phyloP scores from a whole-genome alignment of 2,329 filamentous ascomycete genomes.

The Nectriaceae sp. region DNA sequence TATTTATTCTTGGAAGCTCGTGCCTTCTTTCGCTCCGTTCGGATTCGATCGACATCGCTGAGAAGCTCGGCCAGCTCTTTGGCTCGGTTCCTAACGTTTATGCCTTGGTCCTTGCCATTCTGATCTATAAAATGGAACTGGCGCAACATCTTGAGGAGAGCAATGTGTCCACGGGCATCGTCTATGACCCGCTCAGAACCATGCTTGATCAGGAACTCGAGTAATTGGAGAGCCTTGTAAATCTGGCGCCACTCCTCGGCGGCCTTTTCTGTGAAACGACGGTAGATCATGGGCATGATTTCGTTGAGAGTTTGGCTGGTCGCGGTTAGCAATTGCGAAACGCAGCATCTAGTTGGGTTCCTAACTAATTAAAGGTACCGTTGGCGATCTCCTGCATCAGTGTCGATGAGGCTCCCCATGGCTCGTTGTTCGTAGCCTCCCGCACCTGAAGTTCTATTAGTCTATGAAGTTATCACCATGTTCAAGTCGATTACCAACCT shows the following conservation, averaged over 20 bases:
- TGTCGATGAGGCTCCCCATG: conserved; percentile 84
- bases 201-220: conserved; percentile 97
- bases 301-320: conserved; percentile 91
- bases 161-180: conserved; percentile 92
- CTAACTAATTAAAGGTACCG: conserved; percentile 97
- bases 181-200: conserved; percentile 97
- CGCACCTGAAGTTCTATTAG: conserved; percentile 64
- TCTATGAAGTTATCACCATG: conserved; percentile 7
- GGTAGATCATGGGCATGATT: conserved; percentile 99
- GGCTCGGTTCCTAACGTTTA: conserved; percentile 95
- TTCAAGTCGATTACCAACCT: conserved; percentile 43
- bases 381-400: conserved; percentile 98
- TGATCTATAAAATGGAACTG: conserved; percentile 97
- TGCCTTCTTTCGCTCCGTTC: conserved; percentile 84
- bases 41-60: conserved; percentile 86
- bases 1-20: conserved; percentile 91
- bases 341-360: conserved; percentile 15
- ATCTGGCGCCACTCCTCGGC: conserved; percentile 99
- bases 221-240: conserved; percentile 95
- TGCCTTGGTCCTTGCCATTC: conserved; percentile 97
- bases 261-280: conserved; percentile 96
- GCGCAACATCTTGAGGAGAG: conserved; percentile 94
- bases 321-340: conserved; percentile 18
- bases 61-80: conserved; percentile 96
- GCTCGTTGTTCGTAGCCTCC: conserved; percentile 98